Evolutionary conservation across 345 rosid species (phyloP).

Genomic region (Garcia nutans): DNA sequence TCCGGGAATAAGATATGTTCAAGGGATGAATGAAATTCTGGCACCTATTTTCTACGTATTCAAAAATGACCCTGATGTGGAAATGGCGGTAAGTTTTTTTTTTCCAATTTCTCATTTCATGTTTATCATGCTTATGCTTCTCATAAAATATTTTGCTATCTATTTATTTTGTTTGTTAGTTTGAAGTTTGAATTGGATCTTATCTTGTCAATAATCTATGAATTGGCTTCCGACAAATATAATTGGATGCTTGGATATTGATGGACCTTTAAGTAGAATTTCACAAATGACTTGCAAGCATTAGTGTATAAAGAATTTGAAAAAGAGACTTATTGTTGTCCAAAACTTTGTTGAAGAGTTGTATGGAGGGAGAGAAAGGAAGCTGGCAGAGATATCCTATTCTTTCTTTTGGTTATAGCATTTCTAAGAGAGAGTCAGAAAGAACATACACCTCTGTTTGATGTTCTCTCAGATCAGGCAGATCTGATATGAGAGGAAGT

Average conservation of each 20-base stretch:
- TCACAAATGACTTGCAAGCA: not conserved
- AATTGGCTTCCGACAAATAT: not conserved
- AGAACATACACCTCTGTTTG: not conserved
- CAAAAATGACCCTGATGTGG: slow-evolving; percentile 76
- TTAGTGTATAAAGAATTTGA: not conserved
- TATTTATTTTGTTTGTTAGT: not conserved
- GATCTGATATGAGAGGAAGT: too few relatives aligned
- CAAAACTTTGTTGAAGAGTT: not conserved
- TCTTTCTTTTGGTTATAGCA: not conserved
- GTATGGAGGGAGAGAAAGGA: not conserved
- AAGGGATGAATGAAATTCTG: slow-evolving; percentile 97
- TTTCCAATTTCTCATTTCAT: not conserved
- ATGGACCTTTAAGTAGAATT: not conserved
- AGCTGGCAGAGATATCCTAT: not conserved
- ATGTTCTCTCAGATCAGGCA: not conserved
- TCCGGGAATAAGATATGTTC: slow-evolving; percentile 97
- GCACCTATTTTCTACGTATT: slow-evolving; percentile 88
- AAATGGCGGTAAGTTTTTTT: slow-evolving; percentile 58
- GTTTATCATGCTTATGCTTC: not conserved
- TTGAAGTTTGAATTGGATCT: not conserved
- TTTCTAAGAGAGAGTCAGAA: not conserved
- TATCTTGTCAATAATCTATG: not conserved
- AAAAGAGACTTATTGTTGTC: not conserved
- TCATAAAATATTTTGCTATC: not conserved
- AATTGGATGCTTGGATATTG: not conserved